These are phyloP conservation scores for Pseudogymnoascus sp. DNA, from an alignment of 2,329 filamentous ascomycete species.

Conservation along the genomic window DNA sequence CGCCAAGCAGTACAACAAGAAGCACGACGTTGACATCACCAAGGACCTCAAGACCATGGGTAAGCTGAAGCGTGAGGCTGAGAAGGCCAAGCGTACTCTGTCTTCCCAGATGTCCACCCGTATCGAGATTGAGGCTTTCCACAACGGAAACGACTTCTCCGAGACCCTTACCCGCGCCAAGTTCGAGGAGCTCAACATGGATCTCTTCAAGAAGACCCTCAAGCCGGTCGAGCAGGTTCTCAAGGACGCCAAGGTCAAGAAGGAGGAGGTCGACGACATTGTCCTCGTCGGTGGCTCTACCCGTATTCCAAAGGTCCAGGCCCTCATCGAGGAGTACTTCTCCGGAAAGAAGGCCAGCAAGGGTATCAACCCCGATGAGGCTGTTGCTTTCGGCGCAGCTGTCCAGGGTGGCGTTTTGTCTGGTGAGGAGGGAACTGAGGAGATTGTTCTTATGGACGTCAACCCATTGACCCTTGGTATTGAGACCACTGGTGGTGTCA, in stretches of 20 bases:
- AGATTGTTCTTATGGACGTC: slow-evolving; percentile 90
- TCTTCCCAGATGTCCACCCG: slow-evolving; percentile 89
- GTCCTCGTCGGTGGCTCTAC: slow-evolving; percentile 97
- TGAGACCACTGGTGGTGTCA: slow-evolving; percentile 93
- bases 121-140: slow-evolving; percentile 96
- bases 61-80: slow-evolving; percentile 98
- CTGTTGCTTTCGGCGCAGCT: slow-evolving; percentile 94
- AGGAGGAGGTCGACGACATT: slow-evolving; percentile 90
- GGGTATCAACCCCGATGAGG: slow-evolving; percentile 99
- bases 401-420: slow-evolving; percentile 94
- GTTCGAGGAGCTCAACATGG: slow-evolving; percentile 98
- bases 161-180: slow-evolving; percentile 98
- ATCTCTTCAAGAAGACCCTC: slow-evolving; percentile 98
- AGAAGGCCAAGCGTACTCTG: slow-evolving; percentile 98
- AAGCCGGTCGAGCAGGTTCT: slow-evolving; percentile 98
- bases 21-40: slow-evolving; percentile 83
- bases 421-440: slow-evolving; percentile 73
- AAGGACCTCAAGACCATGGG: slow-evolving; percentile 97
- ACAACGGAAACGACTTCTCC: slow-evolving; percentile 94
- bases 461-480: slow-evolving; percentile 96
- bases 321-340: slow-evolving; percentile 94
- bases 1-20: slow-evolving; percentile 98
- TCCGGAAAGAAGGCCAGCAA: slow-evolving; percentile 94
- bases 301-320: slow-evolving; percentile 96
- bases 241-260: slow-evolving; percentile 97